phyloP scores from a whole-genome alignment of 495 filamentous ascomycete genomes.

The Aspergillus asperescens region DNA sequence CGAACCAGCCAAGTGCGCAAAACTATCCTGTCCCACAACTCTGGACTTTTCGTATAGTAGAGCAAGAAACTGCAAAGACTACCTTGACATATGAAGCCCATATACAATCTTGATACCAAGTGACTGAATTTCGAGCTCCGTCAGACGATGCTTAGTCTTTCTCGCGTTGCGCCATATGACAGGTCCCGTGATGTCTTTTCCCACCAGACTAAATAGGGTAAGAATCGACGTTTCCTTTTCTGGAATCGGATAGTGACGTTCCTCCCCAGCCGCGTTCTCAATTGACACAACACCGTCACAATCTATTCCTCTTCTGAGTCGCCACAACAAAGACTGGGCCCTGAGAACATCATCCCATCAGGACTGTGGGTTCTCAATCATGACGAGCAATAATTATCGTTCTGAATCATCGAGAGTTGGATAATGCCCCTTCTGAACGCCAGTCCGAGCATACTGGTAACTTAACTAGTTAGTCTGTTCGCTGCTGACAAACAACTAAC shows the following conservation, averaged over 20 bases:
- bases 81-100: background rate
- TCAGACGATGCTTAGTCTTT: background rate
- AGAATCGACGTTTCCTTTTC: background rate
- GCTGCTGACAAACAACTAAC: background rate
- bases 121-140: background rate
- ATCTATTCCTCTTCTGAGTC: too few species aligned
- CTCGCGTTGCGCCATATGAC: background rate
- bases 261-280: background rate
- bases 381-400: too few species aligned
- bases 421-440: background rate
- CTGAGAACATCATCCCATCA: too few species aligned
- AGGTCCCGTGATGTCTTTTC: constrained; percentile 6
- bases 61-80: background rate
- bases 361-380: too few species aligned
- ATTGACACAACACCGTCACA: too few species aligned
- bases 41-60: background rate
- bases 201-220: constrained; percentile 1
- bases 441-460: too few species aligned
- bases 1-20: constrained; percentile 16
- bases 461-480: background rate
- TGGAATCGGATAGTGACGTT: background rate
- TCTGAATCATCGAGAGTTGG: background rate
- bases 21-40: background rate
- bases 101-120: background rate
- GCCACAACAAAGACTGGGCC: too few species aligned